Conservation (phyloP, 768 basidiomycete species). For the Gymnopilus dilepis region DNA sequence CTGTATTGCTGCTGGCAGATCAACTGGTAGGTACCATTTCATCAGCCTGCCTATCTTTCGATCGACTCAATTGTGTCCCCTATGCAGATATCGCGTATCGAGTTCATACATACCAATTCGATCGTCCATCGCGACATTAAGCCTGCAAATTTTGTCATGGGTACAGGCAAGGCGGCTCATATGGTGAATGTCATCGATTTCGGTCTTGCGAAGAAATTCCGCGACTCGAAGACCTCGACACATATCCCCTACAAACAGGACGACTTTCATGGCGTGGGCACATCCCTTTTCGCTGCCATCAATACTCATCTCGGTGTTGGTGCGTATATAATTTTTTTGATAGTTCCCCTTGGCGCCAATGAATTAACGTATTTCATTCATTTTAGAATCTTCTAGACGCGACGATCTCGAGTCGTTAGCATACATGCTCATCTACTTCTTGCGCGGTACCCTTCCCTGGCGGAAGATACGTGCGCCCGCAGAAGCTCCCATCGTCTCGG, state of each 20-base stretch:
- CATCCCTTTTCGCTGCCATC: constrained; percentile 75
- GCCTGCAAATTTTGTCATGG: constrained; percentile 99
- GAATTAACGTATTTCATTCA: constrained; percentile 22
- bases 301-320: constrained; percentile 79
- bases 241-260: constrained; percentile 80
- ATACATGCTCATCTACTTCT: constrained; percentile 84
- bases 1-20: constrained; percentile 91
- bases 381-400: constrained; percentile 70
- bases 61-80: background rate
- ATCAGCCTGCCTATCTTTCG: background rate
- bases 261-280: constrained; percentile 80
- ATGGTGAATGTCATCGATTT: constrained; percentile 94
- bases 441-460: constrained; percentile 82
- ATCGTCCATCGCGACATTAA: constrained; percentile 98
- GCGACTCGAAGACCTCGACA: constrained; percentile 63
- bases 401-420: constrained; percentile 83
- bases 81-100: constrained; percentile 92
- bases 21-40: constrained; percentile 74
- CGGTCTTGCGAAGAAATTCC: constrained; percentile 81
- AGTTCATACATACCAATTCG: constrained; percentile 95
- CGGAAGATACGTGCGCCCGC: constrained; percentile 66
- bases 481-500: constrained; percentile 36
- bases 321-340: constrained; percentile 36
- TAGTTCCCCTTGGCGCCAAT: background rate
- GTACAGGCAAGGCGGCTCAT: constrained; percentile 57